Evolutionary conservation across 352 stramenopile genomes (phyloP).

Genomic region (Pythium monospermum): DNA sequence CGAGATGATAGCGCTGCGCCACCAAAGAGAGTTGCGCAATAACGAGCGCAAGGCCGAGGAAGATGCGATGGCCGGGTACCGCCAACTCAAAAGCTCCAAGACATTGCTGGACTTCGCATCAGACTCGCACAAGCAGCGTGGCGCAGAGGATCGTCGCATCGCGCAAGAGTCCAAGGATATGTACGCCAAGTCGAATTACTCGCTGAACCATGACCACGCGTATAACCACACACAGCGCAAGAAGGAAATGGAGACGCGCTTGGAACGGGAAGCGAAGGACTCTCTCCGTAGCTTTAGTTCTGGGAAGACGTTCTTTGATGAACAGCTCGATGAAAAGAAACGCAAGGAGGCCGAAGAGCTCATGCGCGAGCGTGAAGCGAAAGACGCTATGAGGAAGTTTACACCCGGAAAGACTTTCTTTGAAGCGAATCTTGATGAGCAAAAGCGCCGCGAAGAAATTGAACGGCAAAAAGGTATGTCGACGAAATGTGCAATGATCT

Average conservation of each 20-base stretch:
- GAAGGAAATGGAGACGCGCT: constrained; percentile 29
- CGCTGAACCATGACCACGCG: constrained; percentile 41
- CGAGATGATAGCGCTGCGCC: constrained; percentile 28
- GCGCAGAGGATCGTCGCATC: constrained; percentile 24
- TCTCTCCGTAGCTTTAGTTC: constrained; percentile 26
- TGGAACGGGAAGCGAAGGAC: constrained; percentile 25
- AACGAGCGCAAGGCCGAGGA: constrained; percentile 38
- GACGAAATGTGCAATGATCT: neutral
- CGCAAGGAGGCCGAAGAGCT: constrained; percentile 39
- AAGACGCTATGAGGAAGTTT: constrained; percentile 25
- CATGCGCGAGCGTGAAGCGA: constrained; percentile 15
- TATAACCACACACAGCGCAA: constrained; percentile 50
- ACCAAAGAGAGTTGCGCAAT: constrained; percentile 32
- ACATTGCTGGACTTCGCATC: constrained; percentile 42
- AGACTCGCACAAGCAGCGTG: constrained; percentile 27
- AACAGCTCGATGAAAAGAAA: constrained; percentile 59
- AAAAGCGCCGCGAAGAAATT: constrained; percentile 46
- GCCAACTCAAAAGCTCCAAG: constrained; percentile 34
- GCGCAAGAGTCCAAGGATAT: constrained; percentile 32
- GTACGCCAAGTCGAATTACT: constrained; percentile 36
- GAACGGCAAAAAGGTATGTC: constrained; percentile 27
- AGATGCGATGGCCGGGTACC: constrained; percentile 26
- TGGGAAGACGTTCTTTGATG: constrained; percentile 55
- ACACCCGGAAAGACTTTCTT: constrained; percentile 47
- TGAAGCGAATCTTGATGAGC: constrained; percentile 56